Base-by-base conservation (phyloP, 2,329 filamentous ascomycete species). In the Cladosporium colombiae region DNA sequence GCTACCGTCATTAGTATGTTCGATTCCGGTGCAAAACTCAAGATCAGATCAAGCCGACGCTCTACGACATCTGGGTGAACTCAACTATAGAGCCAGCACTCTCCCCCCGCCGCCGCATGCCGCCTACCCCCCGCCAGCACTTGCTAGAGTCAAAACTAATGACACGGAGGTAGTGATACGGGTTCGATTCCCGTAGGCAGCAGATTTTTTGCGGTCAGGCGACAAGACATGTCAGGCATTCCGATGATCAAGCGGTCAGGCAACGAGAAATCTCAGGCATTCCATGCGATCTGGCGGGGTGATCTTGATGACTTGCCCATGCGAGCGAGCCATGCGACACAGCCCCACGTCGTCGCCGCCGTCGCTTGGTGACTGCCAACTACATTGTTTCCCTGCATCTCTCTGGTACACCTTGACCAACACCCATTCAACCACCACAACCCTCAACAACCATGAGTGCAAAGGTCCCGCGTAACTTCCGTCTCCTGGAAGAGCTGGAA, bases 401-500 rank as follows among this genome's bases (percentile, higher is more conserved):
- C 25, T 53, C 23, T 29, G 7, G 3, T n/a, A 7, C 27, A 53
- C 7, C 23, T 29, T 27, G 23, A 21, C 21, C 40, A 46, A 21
- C 25, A 21, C 52, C 14, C 52, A 56, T 35, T 29, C 29, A 56
- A 35, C 33, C 33, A 23, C 37, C 37, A 40, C 35, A 14, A 14
- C 18, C 2, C 35, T 60, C 55, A 10, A 55, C 56, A 53, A 44
- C 63, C 68, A 89, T 88, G 86, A 78, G 82, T 65, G 88, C 91
- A 66, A 92, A 96, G 80, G 87, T 99, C 66, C 95, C 95, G 68
- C 88, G 95, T 78, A 98, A 98, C 83, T 99, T 99, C 79, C 90
- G 94, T 76, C 87, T 99, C 71, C 85, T 99, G 65, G 95, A 97
- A 80, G 95, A 99, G 88, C 86, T 99, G 23, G 95, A 99, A 84